Evolutionary conservation across 768 basidiomycete species (phyloP).

Genomic region (Lactarius sp.): DNA sequence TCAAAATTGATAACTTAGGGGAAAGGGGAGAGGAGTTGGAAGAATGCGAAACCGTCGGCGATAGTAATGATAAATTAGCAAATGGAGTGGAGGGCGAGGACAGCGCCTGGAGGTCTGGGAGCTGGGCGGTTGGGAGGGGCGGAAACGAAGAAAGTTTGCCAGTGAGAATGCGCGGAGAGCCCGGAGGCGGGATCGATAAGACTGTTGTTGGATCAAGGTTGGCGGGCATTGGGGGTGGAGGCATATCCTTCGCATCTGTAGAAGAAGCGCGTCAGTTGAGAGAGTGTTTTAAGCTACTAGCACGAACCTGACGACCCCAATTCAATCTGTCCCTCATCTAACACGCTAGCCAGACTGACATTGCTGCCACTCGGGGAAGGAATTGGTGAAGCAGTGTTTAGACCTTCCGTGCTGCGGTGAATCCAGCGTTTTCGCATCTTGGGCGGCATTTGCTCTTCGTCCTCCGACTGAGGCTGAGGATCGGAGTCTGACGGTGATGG

Average conservation of each 20-base stretch:
- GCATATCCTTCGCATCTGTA: slow-evolving; percentile 41
- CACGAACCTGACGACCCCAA: slow-evolving; percentile 27
- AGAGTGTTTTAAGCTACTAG: background rate
- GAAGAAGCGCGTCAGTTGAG: background rate
- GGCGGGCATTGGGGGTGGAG: slow-evolving; percentile 48
- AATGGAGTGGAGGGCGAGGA: slow-evolving; percentile 38
- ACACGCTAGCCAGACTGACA: slow-evolving; percentile 24
- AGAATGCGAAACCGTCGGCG: slow-evolving; percentile 29
- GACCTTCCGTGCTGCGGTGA: slow-evolving; percentile 24
- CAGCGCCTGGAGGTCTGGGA: slow-evolving; percentile 11
- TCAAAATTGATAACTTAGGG: slow-evolving; percentile 27
- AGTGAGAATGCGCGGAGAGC: slow-evolving; percentile 19
- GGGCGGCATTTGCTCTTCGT: slow-evolving; percentile 24
- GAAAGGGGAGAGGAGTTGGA: slow-evolving; percentile 25
- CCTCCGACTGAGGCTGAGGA: slow-evolving; percentile 10
- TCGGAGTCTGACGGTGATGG: slow-evolving; percentile 23
- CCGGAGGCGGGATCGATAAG: slow-evolving; percentile 27
- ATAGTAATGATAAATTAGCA: slow-evolving; percentile 47
- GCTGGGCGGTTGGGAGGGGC: background rate
- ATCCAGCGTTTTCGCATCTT: slow-evolving; percentile 28
- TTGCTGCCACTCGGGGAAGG: slow-evolving; percentile 24
- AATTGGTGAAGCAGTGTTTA: slow-evolving; percentile 18
- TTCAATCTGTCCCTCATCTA: slow-evolving; percentile 24
- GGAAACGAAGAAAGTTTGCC: slow-evolving; percentile 12
- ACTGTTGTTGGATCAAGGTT: slow-evolving; percentile 39